Evolutionary conservation across 768 basidiomycete species (phyloP), one percentile per base, ranked within the genome.

Genomic region (Cystobasidium tubakii): DNA sequence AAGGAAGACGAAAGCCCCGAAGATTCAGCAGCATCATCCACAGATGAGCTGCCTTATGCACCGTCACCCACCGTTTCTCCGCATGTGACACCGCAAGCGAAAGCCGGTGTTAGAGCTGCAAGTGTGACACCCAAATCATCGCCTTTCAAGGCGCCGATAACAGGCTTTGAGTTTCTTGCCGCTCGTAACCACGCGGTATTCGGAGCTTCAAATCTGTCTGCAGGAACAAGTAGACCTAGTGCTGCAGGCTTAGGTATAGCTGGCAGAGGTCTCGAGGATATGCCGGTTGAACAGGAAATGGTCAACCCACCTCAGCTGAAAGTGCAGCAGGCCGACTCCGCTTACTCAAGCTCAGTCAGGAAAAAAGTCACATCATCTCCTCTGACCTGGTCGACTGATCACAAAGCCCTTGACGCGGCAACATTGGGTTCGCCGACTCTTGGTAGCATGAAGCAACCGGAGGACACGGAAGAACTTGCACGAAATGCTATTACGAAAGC

Each of bases 71-170:
- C 15, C 19, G 53, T 46, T 25, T 55, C 50, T 27, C 50, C 54
- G 1, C 33, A 39, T n/a, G 55, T 39, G 2, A 36, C 50, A 2
- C 25, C 31, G 12, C 66, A 31, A 34, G 12, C 31, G 3, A 69
- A 62, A 23, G 25, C 15, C 3, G 15, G 17, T 17, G 6, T 23
- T 2, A 17, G 31, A 21, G 29, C 15, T 23, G 9, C 25, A 62
- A 50, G 46, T n/a, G 46, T 50, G 46, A 50, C 46, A 3, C 46
- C 63, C 31, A 46, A 65, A n/a, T 65, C 63, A 3, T 44, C 53
- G 17, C 69, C 69, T 60, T 71, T 71, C 55, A 53, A 57, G 27
- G 25, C 33, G 53, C 53, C 29, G 33, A 23, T 71, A 29, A 60
- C 50, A 31, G 33, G 50, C 42, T 71, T 71, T 25, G 31, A 60